Conservation (phyloP, 2,329 filamentous ascomycete genomes). For the Ceratocystis albifundus region DNA sequence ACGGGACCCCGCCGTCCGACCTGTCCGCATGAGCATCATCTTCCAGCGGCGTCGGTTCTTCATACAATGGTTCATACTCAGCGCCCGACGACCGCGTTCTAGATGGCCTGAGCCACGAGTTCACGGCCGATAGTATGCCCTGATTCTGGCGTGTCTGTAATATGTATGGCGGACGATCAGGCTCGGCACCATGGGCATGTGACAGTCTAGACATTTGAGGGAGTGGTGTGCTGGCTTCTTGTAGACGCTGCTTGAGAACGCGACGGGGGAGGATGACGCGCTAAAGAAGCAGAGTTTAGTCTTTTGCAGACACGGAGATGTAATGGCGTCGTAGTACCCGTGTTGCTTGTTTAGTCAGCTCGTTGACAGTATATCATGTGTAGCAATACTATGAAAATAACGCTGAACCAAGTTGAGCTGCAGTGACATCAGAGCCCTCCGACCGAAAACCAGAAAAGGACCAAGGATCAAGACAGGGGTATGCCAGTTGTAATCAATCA, state of each 20-base stretch:
- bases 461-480: slow-evolving; percentile 1
- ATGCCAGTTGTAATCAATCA: not conserved
- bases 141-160: not conserved
- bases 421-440: not conserved
- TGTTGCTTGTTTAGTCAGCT: no score
- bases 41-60: slow-evolving; percentile 18
- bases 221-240: not conserved
- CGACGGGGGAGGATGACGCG: not conserved
- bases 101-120: slow-evolving; percentile 1
- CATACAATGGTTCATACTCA: slow-evolving; percentile 23
- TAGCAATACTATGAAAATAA: not conserved
- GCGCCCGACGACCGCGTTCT: not conserved
- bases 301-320: not conserved
- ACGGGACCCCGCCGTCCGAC: slow-evolving; percentile 38
- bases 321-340: no score
- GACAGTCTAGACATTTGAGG: slow-evolving; percentile 1
- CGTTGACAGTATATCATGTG: not conserved
- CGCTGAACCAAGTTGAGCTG: not conserved
- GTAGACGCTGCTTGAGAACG: not conserved
- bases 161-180: not conserved
- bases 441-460: not conserved
- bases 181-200: slow-evolving; percentile 14
- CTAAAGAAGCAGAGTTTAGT: not conserved
- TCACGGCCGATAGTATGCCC: slow-evolving; percentile 5
- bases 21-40: slow-evolving; percentile 13